phyloP scores from a whole-genome alignment of 148 eudicot genomes.

The Rhododendron kiyosumense region DNA sequence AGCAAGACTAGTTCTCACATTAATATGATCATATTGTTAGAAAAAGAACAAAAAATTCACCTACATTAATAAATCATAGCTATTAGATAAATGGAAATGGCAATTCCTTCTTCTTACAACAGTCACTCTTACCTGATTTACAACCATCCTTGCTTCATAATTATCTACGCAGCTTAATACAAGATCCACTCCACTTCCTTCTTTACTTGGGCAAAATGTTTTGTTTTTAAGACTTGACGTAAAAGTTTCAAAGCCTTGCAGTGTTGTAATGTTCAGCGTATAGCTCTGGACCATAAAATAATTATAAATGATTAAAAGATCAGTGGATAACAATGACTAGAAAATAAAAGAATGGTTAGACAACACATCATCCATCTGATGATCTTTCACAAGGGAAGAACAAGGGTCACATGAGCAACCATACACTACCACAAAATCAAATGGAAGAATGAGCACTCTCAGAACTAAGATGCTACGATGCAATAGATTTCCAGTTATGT shows the following conservation, averaged over 20 bases:
- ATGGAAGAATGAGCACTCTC: neutral
- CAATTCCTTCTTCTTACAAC: neutral
- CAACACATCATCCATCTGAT: neutral
- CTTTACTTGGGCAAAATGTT: constrained; percentile 56
- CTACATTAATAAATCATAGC: neutral
- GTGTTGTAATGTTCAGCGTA: constrained; percentile 88
- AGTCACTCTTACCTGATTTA: constrained; percentile 67
- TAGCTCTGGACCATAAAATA: constrained; percentile 54
- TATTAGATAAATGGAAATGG: neutral
- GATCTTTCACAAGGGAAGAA: neutral
- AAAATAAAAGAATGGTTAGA: neutral
- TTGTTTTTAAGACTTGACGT: constrained; percentile 77
- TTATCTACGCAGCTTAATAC: constrained; percentile 97
- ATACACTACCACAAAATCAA: neutral
- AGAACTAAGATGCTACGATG: neutral
- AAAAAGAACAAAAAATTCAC: neutral
- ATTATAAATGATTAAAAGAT: neutral
- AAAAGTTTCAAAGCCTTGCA: constrained; percentile 92
- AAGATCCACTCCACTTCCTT: constrained; percentile 89
- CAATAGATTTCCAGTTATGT: neutral
- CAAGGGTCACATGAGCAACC: neutral
- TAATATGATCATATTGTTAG: neutral
- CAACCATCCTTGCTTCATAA: constrained; percentile 99
- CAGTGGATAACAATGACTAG: constrained; percentile 2
- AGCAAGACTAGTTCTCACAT: neutral